Percentiles rank a stretch among this genome's conserved stretches.
Evolutionary conservation across 345 rosid genomes (phyloP).

Genomic region (Eucalyptus brandiana): DNA sequence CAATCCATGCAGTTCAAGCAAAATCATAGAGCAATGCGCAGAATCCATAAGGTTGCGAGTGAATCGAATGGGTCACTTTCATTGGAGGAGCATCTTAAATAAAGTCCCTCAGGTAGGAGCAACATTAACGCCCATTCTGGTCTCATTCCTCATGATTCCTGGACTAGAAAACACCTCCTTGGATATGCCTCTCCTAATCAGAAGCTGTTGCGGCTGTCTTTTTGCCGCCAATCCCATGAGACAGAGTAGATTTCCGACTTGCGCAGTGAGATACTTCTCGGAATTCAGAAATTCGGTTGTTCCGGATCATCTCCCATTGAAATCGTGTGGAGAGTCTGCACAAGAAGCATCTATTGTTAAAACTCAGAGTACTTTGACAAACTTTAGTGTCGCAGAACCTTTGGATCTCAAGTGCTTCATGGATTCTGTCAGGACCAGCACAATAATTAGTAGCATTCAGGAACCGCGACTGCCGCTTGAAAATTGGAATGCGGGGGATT

Average conservation of each 20-base stretch:
- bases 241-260: neutral
- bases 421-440: slow-evolving; percentile 2
- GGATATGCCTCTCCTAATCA: slow-evolving; percentile 13
- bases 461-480: neutral
- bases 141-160: neutral
- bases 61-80: neutral
- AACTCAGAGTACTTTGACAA: slow-evolving; percentile 2
- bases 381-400: neutral
- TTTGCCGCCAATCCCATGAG: slow-evolving; percentile 24
- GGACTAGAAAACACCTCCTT: neutral
- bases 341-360: neutral
- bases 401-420: slow-evolving; percentile 3
- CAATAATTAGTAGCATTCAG: neutral
- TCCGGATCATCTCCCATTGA: slow-evolving; percentile 1
- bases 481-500: neutral
- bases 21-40: neutral
- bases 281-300: slow-evolving; percentile 26
- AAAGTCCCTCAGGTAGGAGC: neutral
- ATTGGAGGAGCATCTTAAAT: neutral
- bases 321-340: neutral
- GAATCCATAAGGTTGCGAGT: neutral
- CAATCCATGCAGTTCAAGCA: neutral
- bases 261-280: slow-evolving; percentile 15
- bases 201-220: slow-evolving; percentile 16
- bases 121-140: neutral